These are phyloP conservation scores for Camellia japonica DNA, from an alignment of 148 eudicot species.

Conservation along the genomic window DNA sequence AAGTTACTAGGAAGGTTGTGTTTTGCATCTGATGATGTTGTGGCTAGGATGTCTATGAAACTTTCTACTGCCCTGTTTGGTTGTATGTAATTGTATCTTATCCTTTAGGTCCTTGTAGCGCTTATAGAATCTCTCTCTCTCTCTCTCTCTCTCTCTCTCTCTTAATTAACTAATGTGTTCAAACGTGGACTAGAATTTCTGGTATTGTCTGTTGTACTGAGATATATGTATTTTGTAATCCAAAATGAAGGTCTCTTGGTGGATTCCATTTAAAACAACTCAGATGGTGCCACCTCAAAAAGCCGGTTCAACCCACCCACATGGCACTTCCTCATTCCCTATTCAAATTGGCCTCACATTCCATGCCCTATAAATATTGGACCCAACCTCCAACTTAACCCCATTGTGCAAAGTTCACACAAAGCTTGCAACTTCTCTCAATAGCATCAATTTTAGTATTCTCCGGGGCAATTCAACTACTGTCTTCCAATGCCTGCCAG, in stretches of 20 bases:
- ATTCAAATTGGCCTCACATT: neutral
- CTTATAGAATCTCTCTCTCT: neutral
- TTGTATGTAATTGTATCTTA: too few species aligned
- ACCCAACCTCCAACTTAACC: too few species aligned
- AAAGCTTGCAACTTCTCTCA: neutral
- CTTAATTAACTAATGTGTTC: neutral
- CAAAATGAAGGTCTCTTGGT: neutral
- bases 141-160: neutral
- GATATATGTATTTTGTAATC: too few species aligned
- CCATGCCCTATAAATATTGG: neutral
- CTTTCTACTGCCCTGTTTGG: too few species aligned
- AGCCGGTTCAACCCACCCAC: too few species aligned
- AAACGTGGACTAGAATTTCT: neutral
- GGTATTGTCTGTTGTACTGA: neutral
- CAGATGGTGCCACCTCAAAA: neutral
- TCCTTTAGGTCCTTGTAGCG: too few species aligned
- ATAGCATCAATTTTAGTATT: neutral
- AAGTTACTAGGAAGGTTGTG: too few species aligned
- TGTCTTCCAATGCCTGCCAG: neutral
- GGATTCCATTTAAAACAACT: neutral
- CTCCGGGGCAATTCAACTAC: neutral
- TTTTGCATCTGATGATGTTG: too few species aligned
- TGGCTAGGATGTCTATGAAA: too few species aligned
- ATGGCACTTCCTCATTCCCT: neutral
- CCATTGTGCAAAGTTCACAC: neutral